Percentiles rank a stretch among this genome's conserved stretches.
Evolutionary conservation across 2,329 filamentous ascomycete species (phyloP).

Genomic region (Neonectria neomacrospora): DNA sequence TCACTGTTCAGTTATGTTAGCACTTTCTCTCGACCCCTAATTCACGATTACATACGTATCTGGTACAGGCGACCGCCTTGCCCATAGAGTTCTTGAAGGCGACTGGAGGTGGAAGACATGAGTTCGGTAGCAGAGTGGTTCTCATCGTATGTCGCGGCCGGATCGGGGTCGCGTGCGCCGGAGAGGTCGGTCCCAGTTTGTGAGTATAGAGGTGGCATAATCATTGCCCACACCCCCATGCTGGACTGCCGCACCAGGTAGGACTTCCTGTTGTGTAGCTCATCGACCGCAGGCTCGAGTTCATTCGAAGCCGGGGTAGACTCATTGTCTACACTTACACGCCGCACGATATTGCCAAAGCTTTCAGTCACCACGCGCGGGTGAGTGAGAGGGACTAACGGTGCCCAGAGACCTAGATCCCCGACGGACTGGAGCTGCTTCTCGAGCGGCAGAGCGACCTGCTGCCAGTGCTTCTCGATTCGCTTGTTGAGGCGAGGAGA

Average conservation of each 20-base stretch:
- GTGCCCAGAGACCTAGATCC: slow-evolving; percentile 49
- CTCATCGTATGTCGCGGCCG: slow-evolving; percentile 37
- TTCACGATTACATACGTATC: slow-evolving; percentile 44
- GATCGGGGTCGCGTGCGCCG: slow-evolving; percentile 29
- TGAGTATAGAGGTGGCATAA: slow-evolving; percentile 59
- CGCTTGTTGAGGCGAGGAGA: slow-evolving; percentile 40
- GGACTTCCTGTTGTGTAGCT: slow-evolving; percentile 60
- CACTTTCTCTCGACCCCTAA: neutral
- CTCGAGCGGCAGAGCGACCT: slow-evolving; percentile 44
- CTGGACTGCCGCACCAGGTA: slow-evolving; percentile 54
- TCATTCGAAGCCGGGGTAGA: slow-evolving; percentile 74
- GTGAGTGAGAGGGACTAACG: slow-evolving; percentile 71
- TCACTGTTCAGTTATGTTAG: slow-evolving; percentile 59
- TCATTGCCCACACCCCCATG: slow-evolving; percentile 78
- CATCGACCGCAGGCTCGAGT: slow-evolving; percentile 72
- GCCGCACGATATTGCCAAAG: slow-evolving; percentile 82
- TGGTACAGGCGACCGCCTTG: slow-evolving; percentile 59
- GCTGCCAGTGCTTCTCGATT: slow-evolving; percentile 54
- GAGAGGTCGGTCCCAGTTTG: slow-evolving; percentile 25
- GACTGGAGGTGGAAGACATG: slow-evolving; percentile 38
- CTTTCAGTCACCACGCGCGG: slow-evolving; percentile 71
- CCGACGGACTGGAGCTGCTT: slow-evolving; percentile 35
- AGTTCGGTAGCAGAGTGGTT: slow-evolving; percentile 36
- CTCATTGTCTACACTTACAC: slow-evolving; percentile 62
- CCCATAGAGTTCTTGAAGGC: slow-evolving; percentile 51